Evolutionary conservation across 768 basidiomycete species (phyloP).

Genomic region (Amanita exitialis): DNA sequence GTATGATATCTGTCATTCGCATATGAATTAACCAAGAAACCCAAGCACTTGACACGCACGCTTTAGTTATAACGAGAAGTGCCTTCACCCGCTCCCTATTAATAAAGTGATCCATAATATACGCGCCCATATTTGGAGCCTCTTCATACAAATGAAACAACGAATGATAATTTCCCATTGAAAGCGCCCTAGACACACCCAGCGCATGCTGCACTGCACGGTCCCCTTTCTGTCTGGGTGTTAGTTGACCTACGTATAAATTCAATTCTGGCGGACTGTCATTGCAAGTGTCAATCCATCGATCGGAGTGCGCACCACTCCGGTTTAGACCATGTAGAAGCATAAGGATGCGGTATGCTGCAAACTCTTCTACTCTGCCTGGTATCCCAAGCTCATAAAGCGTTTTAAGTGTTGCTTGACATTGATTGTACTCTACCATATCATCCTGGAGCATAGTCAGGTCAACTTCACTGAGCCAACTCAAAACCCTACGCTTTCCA

Average conservation of each 20-base stretch:
- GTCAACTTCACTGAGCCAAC: constrained; percentile 15
- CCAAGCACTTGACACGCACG: constrained; percentile 45
- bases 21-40: neutral
- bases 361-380: constrained; percentile 91
- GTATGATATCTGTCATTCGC: constrained; percentile 60
- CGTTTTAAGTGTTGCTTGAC: constrained; percentile 81
- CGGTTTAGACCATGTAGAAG: constrained; percentile 88
- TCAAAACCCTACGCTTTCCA: constrained; percentile 59
- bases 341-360: constrained; percentile 96
- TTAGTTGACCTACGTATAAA: constrained; percentile 95
- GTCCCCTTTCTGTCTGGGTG: constrained; percentile 78
- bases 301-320: constrained; percentile 54
- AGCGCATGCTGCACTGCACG: constrained; percentile 82
- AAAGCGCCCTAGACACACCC: constrained; percentile 76
- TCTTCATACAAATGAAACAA: constrained; percentile 77
- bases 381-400: constrained; percentile 91
- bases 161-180: constrained; percentile 90
- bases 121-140: constrained; percentile 95
- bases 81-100: constrained; percentile 83
- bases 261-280: constrained; percentile 64
- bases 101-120: constrained; percentile 99
- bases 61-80: constrained; percentile 84
- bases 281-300: neutral
- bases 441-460: constrained; percentile 51
- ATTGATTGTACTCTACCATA: constrained; percentile 98